Evolutionary conservation across 2,329 filamentous ascomycete genomes (phyloP).

Genomic region (Monosporascus sp.): DNA sequence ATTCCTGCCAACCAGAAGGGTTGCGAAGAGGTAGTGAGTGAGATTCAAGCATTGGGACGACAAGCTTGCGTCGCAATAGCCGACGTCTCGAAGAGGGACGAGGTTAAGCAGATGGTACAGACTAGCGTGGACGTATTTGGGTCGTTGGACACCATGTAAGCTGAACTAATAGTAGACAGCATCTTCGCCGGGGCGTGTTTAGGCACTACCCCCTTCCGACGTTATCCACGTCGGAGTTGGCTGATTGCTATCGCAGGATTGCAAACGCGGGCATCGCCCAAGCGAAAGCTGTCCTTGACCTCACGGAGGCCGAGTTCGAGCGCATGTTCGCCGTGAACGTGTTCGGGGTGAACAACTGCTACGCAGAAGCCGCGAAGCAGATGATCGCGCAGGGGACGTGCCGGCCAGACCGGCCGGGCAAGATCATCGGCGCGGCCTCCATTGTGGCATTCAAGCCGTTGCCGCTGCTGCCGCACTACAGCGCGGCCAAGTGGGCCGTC

Average conservation of each 20-base stretch:
- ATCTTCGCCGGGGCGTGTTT: not conserved
- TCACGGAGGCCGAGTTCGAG: constrained; percentile 51
- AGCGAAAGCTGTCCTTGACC: constrained; percentile 49
- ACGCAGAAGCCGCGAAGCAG: constrained; percentile 56
- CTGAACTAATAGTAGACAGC: not conserved
- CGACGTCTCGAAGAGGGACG: constrained; percentile 52
- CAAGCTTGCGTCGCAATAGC: constrained; percentile 51
- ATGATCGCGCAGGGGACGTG: constrained; percentile 56
- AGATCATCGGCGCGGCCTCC: constrained; percentile 48
- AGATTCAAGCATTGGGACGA: constrained; percentile 47
- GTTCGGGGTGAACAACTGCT: constrained; percentile 60
- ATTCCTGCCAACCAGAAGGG: constrained; percentile 45
- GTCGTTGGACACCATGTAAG: constrained; percentile 36
- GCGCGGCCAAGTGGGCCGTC: constrained; percentile 61
- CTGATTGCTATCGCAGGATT: constrained; percentile 38
- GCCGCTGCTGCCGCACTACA: constrained; percentile 55
- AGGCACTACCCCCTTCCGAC: not conserved
- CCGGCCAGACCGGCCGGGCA: constrained; percentile 28
- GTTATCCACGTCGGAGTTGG: not conserved
- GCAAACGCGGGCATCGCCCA: constrained; percentile 60
- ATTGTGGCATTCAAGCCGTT: constrained; percentile 59
- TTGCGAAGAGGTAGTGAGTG: constrained; percentile 46
- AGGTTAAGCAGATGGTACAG: constrained; percentile 48
- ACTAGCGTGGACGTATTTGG: constrained; percentile 48
- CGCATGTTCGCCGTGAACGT: constrained; percentile 62